Conservation (phyloP, 768 basidiomycete genomes). For the Russula sp. region DNA sequence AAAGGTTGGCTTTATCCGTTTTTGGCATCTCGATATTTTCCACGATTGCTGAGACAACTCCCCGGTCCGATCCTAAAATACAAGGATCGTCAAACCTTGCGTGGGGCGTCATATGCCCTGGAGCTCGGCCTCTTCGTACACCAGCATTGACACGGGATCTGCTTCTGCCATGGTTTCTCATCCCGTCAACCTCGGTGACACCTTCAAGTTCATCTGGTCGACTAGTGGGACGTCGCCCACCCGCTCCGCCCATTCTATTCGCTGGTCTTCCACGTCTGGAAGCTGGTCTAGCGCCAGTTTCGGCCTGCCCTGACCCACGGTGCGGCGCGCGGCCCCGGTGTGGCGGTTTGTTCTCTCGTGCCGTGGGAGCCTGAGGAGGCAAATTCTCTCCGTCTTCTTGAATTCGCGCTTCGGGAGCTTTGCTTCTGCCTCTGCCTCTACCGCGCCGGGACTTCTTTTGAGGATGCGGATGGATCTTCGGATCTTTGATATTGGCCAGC, state of each 20-base stretch:
- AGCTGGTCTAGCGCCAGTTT: background rate
- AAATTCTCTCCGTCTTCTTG: conserved; percentile 9
- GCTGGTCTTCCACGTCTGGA: background rate
- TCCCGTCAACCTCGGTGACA: background rate
- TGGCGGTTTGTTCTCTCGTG: background rate
- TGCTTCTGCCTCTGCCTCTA: conserved; percentile 5
- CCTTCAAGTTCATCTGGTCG: background rate
- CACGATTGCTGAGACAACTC: background rate
- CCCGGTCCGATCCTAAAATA: background rate
- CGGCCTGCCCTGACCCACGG: background rate
- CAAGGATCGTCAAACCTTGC: background rate
- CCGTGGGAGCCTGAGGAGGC: conserved; percentile 3
- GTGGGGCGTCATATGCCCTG: background rate
- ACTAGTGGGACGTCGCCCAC: background rate
- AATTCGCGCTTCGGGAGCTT: background rate
- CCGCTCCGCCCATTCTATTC: background rate
- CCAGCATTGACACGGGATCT: background rate
- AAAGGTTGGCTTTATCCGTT: background rate
- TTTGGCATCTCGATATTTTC: conserved; percentile 1
- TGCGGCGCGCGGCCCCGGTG: background rate
- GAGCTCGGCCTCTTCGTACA: background rate
- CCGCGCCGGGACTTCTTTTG: background rate
- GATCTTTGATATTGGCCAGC: background rate
- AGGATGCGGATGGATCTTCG: background rate
- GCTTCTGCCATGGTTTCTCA: background rate